phyloP scores from a whole-genome alignment of 768 basidiomycete genomes.

The Leucogyrophana mollusca region DNA sequence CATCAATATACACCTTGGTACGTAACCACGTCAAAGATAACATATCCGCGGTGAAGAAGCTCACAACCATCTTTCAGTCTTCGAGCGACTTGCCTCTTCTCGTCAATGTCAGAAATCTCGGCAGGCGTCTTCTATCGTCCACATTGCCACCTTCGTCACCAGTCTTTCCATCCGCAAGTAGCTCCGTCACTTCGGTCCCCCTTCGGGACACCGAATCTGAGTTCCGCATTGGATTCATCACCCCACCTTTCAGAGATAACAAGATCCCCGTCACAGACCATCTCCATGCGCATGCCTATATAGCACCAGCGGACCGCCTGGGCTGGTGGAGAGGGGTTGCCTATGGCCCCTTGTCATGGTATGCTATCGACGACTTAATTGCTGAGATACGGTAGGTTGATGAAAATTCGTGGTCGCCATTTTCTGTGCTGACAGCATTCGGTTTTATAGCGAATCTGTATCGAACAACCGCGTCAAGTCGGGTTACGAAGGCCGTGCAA shows the following conservation, averaged over 20 bases:
- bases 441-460: slow-evolving; percentile 53
- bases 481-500: slow-evolving; percentile 55
- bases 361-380: slow-evolving; percentile 73
- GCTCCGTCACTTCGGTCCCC: slow-evolving; percentile 24
- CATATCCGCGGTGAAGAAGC: slow-evolving; percentile 5
- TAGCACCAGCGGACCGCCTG: slow-evolving; percentile 59
- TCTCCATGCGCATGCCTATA: slow-evolving; percentile 74
- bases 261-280: slow-evolving; percentile 82
- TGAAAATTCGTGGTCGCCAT: slow-evolving; percentile 3
- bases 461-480: slow-evolving; percentile 86
- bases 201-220: slow-evolving; percentile 32
- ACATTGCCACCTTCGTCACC: slow-evolving; percentile 39
- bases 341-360: slow-evolving; percentile 72
- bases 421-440: slow-evolving; percentile 4
- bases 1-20: slow-evolving; percentile 73
- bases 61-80: slow-evolving; percentile 42
- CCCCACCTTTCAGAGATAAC: slow-evolving; percentile 72
- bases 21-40: slow-evolving; percentile 21
- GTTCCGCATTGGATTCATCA: slow-evolving; percentile 75
- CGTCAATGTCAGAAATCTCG: slow-evolving; percentile 57
- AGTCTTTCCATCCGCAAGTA: slow-evolving; percentile 11
- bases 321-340: slow-evolving; percentile 75
- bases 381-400: slow-evolving; percentile 71
- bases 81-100: slow-evolving; percentile 75
- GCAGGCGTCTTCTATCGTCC: slow-evolving; percentile 53